Evolutionary conservation across 768 basidiomycete genomes (phyloP), one percentile per base, ranked within the genome.

Genomic region (Tylopilus vinaceipallidus): DNA sequence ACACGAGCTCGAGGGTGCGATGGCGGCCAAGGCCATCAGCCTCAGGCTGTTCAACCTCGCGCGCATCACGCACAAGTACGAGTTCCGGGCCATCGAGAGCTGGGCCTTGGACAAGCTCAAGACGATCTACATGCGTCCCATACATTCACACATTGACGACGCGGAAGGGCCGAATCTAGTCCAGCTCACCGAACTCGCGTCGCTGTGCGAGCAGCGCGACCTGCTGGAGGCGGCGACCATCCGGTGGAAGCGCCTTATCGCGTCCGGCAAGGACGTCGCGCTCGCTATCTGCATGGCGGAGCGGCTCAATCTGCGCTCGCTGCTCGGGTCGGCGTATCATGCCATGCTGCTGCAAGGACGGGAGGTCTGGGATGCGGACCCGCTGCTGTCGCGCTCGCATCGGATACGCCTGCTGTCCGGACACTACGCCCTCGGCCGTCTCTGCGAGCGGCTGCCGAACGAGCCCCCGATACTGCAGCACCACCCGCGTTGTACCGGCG

Each of bases 341-440:
- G 67, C 73, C 34, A 75, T 80, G 73, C 69, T 81, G 62, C 65
- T 79, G 14, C 75, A 75, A 56, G 80, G 79, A 14, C 70, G 74
- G 33, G 68, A 75, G 23, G 63, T 64, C 20, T 81, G 80, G 79
- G 74, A 75, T 42, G 52, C 67, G 8, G 79, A 80, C 45, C 55
- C 63, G n/a, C 58, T 58, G n/a, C 66, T 82, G 30, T 71, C 71
- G 22, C 70, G 75, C 12, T 63, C 73, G n/a, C 79, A 81, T 53
- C 71, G 75, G 10, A 70, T 80, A 27, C 76, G 78, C 33, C 65
- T 82, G 34, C 63, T 82, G 8, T 78, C 76, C 22, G 81, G 81
- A 14, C 74, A 77, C 58, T 77, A 81, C 58, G 71, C 73, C 30
- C 71, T 81, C 22, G 69, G 69, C 6, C 70, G 72, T 48, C 61